Conservation (phyloP, 805 yeast species). For the Starmera caribaea region DNA sequence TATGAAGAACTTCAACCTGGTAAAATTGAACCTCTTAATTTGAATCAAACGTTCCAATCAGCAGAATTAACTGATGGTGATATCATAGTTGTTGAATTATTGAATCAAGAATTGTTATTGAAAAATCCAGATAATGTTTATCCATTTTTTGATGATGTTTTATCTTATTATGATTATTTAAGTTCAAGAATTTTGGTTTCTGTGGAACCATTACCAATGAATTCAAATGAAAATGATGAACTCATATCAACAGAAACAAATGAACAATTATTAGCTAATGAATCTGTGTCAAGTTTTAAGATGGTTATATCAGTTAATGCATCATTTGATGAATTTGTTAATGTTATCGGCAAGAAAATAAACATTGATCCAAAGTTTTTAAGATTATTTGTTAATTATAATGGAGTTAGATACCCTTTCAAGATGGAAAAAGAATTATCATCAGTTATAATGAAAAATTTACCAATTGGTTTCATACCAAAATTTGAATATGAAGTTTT, state of each 20-base stretch:
- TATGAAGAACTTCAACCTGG: constrained; percentile 56
- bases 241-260: neutral
- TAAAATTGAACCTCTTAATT: constrained; percentile 32
- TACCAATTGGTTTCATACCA: constrained; percentile 25
- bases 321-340: constrained; percentile 48
- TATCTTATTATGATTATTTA: constrained; percentile 44
- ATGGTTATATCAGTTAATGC: constrained; percentile 63
- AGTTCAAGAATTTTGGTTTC: constrained; percentile 51
- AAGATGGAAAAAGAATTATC: constrained; percentile 23
- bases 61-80: constrained; percentile 63
- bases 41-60: constrained; percentile 35
- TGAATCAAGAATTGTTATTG: constrained; percentile 7
- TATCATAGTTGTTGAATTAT: constrained; percentile 32
- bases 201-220: constrained; percentile 33
- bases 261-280: constrained; percentile 2
- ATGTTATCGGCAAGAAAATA: constrained; percentile 45
- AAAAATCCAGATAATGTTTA: constrained; percentile 10
- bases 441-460: constrained; percentile 23
- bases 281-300: constrained; percentile 31
- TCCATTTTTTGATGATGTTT: constrained; percentile 27
- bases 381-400: constrained; percentile 54
- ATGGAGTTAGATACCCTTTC: constrained; percentile 46
- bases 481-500: constrained; percentile 67
- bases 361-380: constrained; percentile 49
- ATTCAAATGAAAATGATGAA: constrained; percentile 16